phyloP scores from a whole-genome alignment of 345 rosid genomes.

The Anastatica hierochuntica region DNA sequence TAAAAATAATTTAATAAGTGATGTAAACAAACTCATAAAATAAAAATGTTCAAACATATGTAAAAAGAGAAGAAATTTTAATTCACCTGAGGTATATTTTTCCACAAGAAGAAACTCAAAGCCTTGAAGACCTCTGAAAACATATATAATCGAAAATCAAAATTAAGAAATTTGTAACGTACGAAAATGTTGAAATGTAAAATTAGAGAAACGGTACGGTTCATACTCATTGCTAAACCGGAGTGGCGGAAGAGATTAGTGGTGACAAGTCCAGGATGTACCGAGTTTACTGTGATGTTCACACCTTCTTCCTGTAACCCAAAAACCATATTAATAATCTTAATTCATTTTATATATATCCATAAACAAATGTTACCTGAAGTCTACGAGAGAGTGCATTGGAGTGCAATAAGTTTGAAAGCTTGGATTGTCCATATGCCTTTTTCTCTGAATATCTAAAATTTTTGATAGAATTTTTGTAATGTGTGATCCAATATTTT shows the following conservation, averaged over 20 bases:
- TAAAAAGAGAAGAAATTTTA: too few species aligned
- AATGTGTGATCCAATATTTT: too few species aligned
- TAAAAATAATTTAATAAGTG: too few species aligned
- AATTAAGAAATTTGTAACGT: neutral
- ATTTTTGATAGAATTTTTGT: neutral
- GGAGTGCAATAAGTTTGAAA: slow-evolving; percentile 75
- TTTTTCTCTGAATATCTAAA: slow-evolving; percentile 67
- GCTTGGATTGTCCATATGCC: slow-evolving; percentile 91
- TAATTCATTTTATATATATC: too few species aligned
- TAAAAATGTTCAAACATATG: too few species aligned
- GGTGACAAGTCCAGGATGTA: slow-evolving; percentile 85
- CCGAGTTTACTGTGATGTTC: slow-evolving; percentile 65
- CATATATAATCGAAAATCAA: neutral
- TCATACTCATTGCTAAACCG: slow-evolving; percentile 21
- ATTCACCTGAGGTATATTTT: slow-evolving; percentile 75
- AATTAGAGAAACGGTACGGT: neutral
- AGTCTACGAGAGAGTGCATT: slow-evolving; percentile 75
- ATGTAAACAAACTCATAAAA: too few species aligned
- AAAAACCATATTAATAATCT: too few species aligned
- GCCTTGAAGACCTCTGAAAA: slow-evolving; percentile 45
- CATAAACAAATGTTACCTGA: slow-evolving; percentile 30
- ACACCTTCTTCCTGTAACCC: slow-evolving; percentile 59
- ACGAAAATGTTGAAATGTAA: neutral
- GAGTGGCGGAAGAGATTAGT: slow-evolving; percentile 67
- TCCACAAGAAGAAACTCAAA: slow-evolving; percentile 57